Evolutionary conservation across 2,329 filamentous ascomycete species (phyloP).

Genomic region (Tolypocladium amazonense): DNA sequence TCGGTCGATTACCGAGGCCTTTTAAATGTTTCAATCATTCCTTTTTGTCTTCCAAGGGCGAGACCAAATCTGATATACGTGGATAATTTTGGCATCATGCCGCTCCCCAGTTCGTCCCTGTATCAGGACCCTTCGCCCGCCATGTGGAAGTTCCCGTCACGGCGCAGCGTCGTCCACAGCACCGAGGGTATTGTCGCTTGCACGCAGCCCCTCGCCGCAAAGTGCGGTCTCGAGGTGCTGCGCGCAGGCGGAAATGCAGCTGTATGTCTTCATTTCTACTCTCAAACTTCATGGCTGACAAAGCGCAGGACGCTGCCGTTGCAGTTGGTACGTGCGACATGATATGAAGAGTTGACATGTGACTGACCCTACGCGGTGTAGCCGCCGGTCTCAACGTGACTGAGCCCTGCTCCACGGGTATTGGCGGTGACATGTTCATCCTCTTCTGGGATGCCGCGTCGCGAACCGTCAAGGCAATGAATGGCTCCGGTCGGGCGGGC

Average conservation of each 20-base stretch:
- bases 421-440: slow-evolving; percentile 96
- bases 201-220: slow-evolving; percentile 79
- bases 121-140: slow-evolving; percentile 33
- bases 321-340: slow-evolving; percentile 54
- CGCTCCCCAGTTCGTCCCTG: slow-evolving; percentile 34
- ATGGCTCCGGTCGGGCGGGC: slow-evolving; percentile 83
- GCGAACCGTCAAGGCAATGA: slow-evolving; percentile 74
- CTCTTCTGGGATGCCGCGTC: slow-evolving; percentile 81
- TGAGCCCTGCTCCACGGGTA: slow-evolving; percentile 85
- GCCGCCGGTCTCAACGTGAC: slow-evolving; percentile 89
- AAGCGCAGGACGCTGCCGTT: slow-evolving; percentile 75
- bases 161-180: slow-evolving; percentile 87
- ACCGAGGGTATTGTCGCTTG: slow-evolving; percentile 85
- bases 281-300: neutral
- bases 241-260: slow-evolving; percentile 86
- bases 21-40: neutral
- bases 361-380: slow-evolving; percentile 16
- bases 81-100: slow-evolving; percentile 23
- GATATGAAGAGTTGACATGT: neutral
- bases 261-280: slow-evolving; percentile 36
- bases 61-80: neutral
- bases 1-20: neutral
- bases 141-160: slow-evolving; percentile 61
- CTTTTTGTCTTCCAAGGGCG: neutral
- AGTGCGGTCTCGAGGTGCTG: slow-evolving; percentile 78